Percentiles rank a stretch among this genome's conserved stretches.
Conservation (phyloP, 768 basidiomycete genomes). For the Cyathus striatus region DNA sequence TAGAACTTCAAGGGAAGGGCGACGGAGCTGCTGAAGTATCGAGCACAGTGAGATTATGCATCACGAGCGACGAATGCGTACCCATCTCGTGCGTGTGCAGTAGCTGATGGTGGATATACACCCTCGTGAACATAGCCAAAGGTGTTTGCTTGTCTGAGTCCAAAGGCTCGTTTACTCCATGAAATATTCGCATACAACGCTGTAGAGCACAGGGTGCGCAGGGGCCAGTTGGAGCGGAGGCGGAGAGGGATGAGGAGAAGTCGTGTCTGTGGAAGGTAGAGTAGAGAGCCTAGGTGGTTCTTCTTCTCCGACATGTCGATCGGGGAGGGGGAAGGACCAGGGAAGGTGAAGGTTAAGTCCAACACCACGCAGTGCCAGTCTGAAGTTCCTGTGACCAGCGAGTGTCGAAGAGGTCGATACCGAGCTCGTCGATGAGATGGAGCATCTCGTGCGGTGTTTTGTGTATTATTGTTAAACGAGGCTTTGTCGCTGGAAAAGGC, state of each 20-base stretch:
- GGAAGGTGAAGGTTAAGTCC: slow-evolving; percentile 80
- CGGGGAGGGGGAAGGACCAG: slow-evolving; percentile 19
- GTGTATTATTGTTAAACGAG: slow-evolving; percentile 53
- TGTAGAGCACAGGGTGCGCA: slow-evolving; percentile 36
- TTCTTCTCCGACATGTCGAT: slow-evolving; percentile 10
- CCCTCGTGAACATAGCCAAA: slow-evolving; percentile 30
- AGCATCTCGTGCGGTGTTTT: slow-evolving; percentile 75
- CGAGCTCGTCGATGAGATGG: slow-evolving; percentile 53
- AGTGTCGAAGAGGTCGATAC: slow-evolving; percentile 74
- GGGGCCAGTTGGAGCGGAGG: too few relatives aligned
- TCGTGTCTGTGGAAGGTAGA: slow-evolving; percentile 50
- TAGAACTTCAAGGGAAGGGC: too few relatives aligned
- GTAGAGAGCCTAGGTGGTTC: slow-evolving; percentile 63
- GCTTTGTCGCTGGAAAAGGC: slow-evolving; percentile 48
- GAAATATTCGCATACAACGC: slow-evolving; percentile 29
- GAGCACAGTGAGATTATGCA: too few relatives aligned
- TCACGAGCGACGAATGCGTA: slow-evolving; percentile 69
- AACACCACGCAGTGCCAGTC: slow-evolving; percentile 70
- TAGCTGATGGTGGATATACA: slow-evolving; percentile 83
- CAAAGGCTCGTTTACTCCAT: slow-evolving; percentile 37
- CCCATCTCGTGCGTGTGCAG: slow-evolving; percentile 90
- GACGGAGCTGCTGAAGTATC: too few relatives aligned
- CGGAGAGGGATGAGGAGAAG: slow-evolving; percentile 55
- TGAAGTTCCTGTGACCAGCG: slow-evolving; percentile 64
- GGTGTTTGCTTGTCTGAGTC: slow-evolving; percentile 4